Percentiles rank a stretch among this genome's conserved stretches.
Conservation (phyloP, 2,329 filamentous ascomycete species). For the Arthrobotrys sphaeroides region DNA sequence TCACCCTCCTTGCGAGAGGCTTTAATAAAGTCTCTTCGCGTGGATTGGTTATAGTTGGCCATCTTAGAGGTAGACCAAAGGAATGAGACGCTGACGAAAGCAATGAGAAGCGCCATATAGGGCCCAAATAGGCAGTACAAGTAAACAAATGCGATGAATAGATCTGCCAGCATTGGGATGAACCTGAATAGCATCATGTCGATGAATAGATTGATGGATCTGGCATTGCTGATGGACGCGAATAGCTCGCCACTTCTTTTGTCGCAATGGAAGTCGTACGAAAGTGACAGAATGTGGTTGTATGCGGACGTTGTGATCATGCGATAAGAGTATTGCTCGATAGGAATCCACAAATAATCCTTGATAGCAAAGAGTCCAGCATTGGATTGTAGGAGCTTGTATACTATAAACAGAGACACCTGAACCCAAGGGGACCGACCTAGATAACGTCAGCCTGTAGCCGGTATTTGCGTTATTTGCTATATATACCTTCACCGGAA, state of each 20-base stretch:
- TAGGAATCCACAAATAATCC: slow-evolving; percentile 66
- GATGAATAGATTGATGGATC: slow-evolving; percentile 69
- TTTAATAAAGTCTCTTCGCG: slow-evolving; percentile 61
- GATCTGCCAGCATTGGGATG: slow-evolving; percentile 71
- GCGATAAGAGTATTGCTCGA: slow-evolving; percentile 69
- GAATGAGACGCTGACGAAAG: slow-evolving; percentile 65
- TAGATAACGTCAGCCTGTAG: slow-evolving; percentile 57
- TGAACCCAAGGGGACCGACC: slow-evolving; percentile 66
- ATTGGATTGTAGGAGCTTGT: slow-evolving; percentile 65
- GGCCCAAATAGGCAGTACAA: slow-evolving; percentile 72
- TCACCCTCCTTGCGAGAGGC: slow-evolving; percentile 60
- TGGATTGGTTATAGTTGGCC: slow-evolving; percentile 58
- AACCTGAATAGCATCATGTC: slow-evolving; percentile 71
- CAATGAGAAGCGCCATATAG: slow-evolving; percentile 68
- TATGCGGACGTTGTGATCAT: slow-evolving; percentile 71
- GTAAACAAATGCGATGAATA: slow-evolving; percentile 70
- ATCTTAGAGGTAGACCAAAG: slow-evolving; percentile 65
- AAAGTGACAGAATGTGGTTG: slow-evolving; percentile 73
- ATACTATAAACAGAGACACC: slow-evolving; percentile 66
- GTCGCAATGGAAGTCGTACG: slow-evolving; percentile 75
- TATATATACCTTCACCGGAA: slow-evolving; percentile 9
- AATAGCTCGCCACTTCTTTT: slow-evolving; percentile 73
- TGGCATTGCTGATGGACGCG: slow-evolving; percentile 72
- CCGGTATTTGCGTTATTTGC: slow-evolving; percentile 59
- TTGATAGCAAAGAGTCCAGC: slow-evolving; percentile 66